These are phyloP conservation scores for Tuber umbilicatum DNA, from an alignment of 495 filamentous ascomycete species.

Conservation along the genomic window DNA sequence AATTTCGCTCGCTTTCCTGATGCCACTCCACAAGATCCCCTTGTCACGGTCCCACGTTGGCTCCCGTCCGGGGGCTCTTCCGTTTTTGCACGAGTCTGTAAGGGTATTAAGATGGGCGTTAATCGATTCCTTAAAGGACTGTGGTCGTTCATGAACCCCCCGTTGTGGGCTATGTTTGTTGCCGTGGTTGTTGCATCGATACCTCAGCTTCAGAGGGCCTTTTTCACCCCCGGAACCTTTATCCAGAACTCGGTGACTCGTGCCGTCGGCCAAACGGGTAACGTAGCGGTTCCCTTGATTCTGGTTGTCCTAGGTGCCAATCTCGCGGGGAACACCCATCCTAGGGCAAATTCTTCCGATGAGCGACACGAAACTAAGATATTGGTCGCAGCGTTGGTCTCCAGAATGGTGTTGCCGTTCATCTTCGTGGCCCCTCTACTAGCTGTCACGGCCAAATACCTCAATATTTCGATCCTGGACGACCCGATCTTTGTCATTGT, in stretches of 20 bases:
- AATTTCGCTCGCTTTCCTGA: conserved; percentile 46
- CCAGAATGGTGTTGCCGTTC: conserved; percentile 87
- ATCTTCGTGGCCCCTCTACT: conserved; percentile 90
- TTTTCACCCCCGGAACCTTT: conserved; percentile 86
- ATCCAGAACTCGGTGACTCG: conserved; percentile 86
- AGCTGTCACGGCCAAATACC: conserved; percentile 82
- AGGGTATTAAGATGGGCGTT: conserved; percentile 44
- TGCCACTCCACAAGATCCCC: conserved; percentile 40
- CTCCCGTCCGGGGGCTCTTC: conserved; percentile 30
- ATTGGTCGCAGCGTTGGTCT: conserved; percentile 75
- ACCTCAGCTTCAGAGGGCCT: conserved; percentile 72
- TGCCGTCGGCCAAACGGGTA: conserved; percentile 74
- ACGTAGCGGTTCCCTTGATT: conserved; percentile 90
- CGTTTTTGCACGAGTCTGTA: conserved; percentile 44
- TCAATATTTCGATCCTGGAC: conserved; percentile 88
- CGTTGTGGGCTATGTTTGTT: conserved; percentile 90
- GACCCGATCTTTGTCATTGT: conserved; percentile 98
- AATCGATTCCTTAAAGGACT: conserved; percentile 57
- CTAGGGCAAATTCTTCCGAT: conserved; percentile 47
- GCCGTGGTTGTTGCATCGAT: conserved; percentile 85
- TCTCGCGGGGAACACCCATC: conserved; percentile 68
- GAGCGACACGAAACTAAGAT: conserved; percentile 62
- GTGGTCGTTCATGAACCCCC: conserved; percentile 96
- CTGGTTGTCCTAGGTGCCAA: conserved; percentile 95
- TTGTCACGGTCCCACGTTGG: conserved; percentile 22